These are phyloP conservation scores for Cinnamomum micranthum DNA, from an alignment of 164 flowering plant genomes.

Conservation along the genomic window DNA sequence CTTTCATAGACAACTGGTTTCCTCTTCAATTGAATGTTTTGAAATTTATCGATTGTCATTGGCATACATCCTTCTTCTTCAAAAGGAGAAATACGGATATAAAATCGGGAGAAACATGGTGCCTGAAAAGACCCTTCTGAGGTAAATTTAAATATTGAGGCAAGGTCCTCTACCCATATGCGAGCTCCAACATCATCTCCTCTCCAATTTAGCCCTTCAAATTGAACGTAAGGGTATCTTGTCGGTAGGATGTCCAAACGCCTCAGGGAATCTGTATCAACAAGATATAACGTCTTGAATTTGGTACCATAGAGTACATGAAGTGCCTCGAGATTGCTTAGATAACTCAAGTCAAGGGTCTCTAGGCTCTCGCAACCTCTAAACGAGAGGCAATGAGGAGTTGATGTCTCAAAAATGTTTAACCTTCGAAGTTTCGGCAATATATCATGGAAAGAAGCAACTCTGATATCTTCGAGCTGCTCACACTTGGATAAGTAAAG, in stretches of 20 bases:
- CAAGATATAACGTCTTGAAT: not conserved
- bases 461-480: not conserved
- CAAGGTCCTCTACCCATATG: not conserved
- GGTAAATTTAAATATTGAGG: not conserved
- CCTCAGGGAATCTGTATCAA: not conserved
- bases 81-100: not conserved
- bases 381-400: not conserved
- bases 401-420: rapidly evolving
- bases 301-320: not conserved
- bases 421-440: not conserved
- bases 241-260: not conserved
- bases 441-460: not conserved
- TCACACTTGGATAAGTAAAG: not conserved
- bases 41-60: no score
- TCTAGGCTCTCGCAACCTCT: not conserved
- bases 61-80: no score
- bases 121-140: no score
- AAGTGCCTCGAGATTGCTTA: not conserved
- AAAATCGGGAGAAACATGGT: not conserved
- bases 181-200: not conserved
- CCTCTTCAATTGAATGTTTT: not conserved
- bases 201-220: not conserved
- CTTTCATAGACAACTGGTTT: not conserved
- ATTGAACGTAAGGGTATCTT: not conserved
- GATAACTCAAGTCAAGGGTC: not conserved